Base-by-base conservation (phyloP, 495 filamentous ascomycete genomes). In the Trypethelium eluteriae region DNA sequence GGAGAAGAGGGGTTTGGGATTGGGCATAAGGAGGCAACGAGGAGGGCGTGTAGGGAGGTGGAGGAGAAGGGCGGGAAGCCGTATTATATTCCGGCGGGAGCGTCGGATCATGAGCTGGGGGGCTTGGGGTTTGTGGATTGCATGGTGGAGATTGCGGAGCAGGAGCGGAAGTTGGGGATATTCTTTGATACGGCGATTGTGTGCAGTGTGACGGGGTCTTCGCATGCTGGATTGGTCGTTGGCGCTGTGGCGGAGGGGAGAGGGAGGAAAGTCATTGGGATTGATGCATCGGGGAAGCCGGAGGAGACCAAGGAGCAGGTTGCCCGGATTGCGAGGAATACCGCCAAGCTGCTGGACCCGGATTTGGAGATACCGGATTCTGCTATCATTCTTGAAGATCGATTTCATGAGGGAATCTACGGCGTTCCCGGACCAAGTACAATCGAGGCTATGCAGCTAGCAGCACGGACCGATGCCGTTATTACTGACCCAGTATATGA, bases 401-500 rank as follows among this genome's bases (percentile, higher is more conserved):
- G 82, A 44, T 89, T 83, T 63, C 83, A 87, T 74, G 86, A 75
- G 0, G 85, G 85, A 0, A 75, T 77, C 10, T 88, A 88, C 76
- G 86, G 86, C 0, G 76, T 84, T 66, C 82, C 84, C 1, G 83
- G 85, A 70, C 68, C 77, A 70, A 72, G 73, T 75, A 89, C 85
- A 3, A 79, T 81, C 65, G 83, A 83, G 63, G 86, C 85, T 3
- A 86, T 88, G 62, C 79, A 80, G 71, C 86, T 85, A 71, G 84
- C 81, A 2, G 86, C 85, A 4, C 39, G 68, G 68, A 87, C 82
- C 39, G 86, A 88, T 76, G 85, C 80, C 0, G 85, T 88, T 65
- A 85, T 89, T 62, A 87, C 85, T 9, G 86, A 88, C 71, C 85
- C 85, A 0, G 86, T 89, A 2, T 88, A 89, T 69, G 84, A 86